These are phyloP conservation scores for Colletotrichum brevisporum DNA, from an alignment of 2,329 filamentous ascomycete species.

Conservation along the genomic window DNA sequence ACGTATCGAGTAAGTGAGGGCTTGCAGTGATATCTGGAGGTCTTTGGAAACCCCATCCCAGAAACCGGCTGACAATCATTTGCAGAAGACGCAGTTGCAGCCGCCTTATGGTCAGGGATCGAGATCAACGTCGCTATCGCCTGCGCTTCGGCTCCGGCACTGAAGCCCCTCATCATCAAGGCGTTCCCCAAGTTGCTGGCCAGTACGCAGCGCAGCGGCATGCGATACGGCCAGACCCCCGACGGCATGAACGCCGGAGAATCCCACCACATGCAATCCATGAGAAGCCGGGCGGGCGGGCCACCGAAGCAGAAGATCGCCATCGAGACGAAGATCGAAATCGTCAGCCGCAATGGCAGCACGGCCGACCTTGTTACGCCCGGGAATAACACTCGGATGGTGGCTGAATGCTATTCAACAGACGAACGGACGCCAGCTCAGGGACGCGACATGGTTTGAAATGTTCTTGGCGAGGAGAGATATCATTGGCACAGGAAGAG, in stretches of 20 bases:
- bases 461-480: too few relatives aligned
- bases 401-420: neutral
- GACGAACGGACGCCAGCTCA: neutral
- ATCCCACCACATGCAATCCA: conserved; percentile 22
- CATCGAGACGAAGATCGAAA: conserved; percentile 17
- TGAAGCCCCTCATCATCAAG: conserved; percentile 51
- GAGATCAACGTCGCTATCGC: conserved; percentile 53
- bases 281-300: neutral
- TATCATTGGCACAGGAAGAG: too few relatives aligned
- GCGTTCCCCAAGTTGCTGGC: conserved; percentile 41
- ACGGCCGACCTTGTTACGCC: neutral
- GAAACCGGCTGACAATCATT: too few relatives aligned
- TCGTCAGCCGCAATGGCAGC: neutral
- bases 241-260: conserved; percentile 7
- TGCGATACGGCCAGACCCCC: neutral
- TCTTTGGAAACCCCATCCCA: too few relatives aligned
- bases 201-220: conserved; percentile 12
- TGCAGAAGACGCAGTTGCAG: conserved; percentile 6
- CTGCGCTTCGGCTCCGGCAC: conserved; percentile 51
- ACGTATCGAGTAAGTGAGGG: conserved; percentile 6
- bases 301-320: conserved; percentile 2
- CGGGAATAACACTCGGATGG: neutral
- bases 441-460: conserved; percentile 1
- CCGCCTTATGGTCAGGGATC: conserved; percentile 47
- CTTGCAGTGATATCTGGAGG: too few relatives aligned